These are phyloP conservation scores for Gigaspora rosea DNA, from an alignment of 192 early-diverging fungal species.

Conservation along the genomic window DNA sequence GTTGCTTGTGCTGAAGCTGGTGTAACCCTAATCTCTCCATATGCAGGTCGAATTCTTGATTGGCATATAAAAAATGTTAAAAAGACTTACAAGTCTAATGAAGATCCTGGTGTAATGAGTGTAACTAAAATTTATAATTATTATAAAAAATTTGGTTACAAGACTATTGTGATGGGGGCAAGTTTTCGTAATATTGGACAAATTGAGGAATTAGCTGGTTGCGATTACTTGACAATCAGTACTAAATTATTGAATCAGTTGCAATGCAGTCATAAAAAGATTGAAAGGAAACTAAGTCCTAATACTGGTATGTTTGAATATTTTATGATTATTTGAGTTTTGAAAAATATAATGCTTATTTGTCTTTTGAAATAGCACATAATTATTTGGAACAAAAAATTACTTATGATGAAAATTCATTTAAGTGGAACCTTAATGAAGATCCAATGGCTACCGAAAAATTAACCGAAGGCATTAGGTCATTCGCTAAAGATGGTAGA, in stretches of 20 bases:
- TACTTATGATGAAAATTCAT: conserved; percentile 78
- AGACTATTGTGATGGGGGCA: conserved; percentile 99
- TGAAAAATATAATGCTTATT: not conserved
- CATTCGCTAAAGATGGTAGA: conserved; percentile 88
- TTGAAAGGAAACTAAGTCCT: conserved; percentile 75
- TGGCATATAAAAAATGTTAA: conserved; percentile 94
- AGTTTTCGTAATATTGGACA: conserved; percentile 97
- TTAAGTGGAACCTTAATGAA: conserved; percentile 98
- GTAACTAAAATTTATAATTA: conserved; percentile 98
- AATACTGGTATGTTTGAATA: not conserved
- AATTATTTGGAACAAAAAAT: conserved; percentile 57
- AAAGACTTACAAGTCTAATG: conserved; percentile 72
- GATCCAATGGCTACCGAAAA: conserved; percentile 99
- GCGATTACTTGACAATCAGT: conserved; percentile 97
- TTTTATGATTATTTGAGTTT: not conserved
- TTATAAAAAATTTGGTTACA: conserved; percentile 97
- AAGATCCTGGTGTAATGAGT: conserved; percentile 93
- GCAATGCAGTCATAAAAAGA: conserved; percentile 52
- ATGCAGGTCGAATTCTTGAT: conserved; percentile 98
- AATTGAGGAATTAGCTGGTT: conserved; percentile 95
- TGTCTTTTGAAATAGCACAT: conserved; percentile 24
- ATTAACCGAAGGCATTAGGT: conserved; percentile 96
- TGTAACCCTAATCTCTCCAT: conserved; percentile 97
- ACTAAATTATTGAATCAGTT: conserved; percentile 86
- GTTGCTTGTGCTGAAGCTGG: conserved; percentile 97